Base-by-base conservation (phyloP, 176 grass and related monocot genomes). In the Rhynchospora pubera region DNA sequence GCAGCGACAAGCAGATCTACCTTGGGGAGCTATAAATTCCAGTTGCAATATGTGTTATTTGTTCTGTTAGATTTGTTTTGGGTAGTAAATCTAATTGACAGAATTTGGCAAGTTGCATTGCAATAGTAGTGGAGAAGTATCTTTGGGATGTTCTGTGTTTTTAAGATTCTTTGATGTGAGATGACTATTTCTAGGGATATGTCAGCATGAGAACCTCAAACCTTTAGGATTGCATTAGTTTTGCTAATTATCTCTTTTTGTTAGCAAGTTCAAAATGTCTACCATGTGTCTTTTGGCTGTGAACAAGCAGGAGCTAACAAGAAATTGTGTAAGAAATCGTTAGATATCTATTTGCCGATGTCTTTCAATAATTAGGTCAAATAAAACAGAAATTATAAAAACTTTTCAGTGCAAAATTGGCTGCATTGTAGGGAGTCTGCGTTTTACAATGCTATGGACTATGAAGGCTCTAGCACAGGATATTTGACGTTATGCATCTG, bases 1-100 rank as follows among this genome's bases (percentile, higher is more conserved):
- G 96, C 58, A 99, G 96, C 1, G 96, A 99, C 89, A 99, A 95
- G 71, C 92, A 99, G 89, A 99, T 99, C 26, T 99, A 93, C 79
- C 91, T 99, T 4, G 96, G 96, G 5, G 96, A 99, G 73, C 86
- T 99, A 83, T 99, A 91, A 78, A 45, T 19, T 4, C 0, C 50
- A 77, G 50, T 34, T 55, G 23, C 24, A 30, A 42, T 67, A 30
- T 56, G 56, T 84, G 42, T 48, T 74, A n/a, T 58, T 2, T 63
- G 58, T 69, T 65, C 9, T 57, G 47, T 65, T 80, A 56, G 30
- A 50, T 65, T 47, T 55, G 2, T 21, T 65, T 22, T 85, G 45
- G 58, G 45, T 79, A 24, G 32, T 79, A 62, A 43, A 62, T 63
- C 9, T 43, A 56, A 55, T 44, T 77, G 13, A 77, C 50, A 53